Percentiles rank a stretch among this genome's conserved stretches.
Evolutionary conservation across 768 basidiomycete genomes (phyloP).

Genomic region (Phlegmacium glaucopus): DNA sequence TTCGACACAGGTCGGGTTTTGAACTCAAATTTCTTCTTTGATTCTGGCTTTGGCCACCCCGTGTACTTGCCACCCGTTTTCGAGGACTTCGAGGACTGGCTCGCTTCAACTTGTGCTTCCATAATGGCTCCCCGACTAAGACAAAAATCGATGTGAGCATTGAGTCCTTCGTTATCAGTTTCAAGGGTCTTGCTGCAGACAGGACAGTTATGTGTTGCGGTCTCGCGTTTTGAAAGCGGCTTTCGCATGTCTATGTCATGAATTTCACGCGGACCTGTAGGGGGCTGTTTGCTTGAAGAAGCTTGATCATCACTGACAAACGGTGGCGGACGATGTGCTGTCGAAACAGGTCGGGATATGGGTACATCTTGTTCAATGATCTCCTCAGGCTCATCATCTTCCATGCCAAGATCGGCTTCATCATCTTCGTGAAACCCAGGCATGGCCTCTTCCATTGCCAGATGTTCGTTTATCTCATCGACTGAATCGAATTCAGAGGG

Average conservation of each 20-base stretch:
- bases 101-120: slow-evolving; percentile 56
- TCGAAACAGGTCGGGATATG: slow-evolving; percentile 1
- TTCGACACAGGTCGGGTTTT: slow-evolving; percentile 2
- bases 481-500: not conserved
- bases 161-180: slow-evolving; percentile 74
- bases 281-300: slow-evolving; percentile 8
- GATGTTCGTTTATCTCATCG: slow-evolving; percentile 2
- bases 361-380: slow-evolving; percentile 5
- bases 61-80: slow-evolving; percentile 9
- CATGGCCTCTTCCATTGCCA: slow-evolving; percentile 35
- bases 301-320: slow-evolving; percentile 13
- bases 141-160: slow-evolving; percentile 89
- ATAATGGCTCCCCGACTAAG: slow-evolving; percentile 75
- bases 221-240: not conserved
- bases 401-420: slow-evolving; percentile 29
- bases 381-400: slow-evolving; percentile 22
- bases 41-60: slow-evolving; percentile 17
- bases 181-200: slow-evolving; percentile 61
- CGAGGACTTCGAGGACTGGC: slow-evolving; percentile 9
- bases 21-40: slow-evolving; percentile 6
- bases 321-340: slow-evolving; percentile 11
- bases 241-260: not conserved
- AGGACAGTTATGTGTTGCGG: slow-evolving; percentile 57
- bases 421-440: slow-evolving; percentile 53
- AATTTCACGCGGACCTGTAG: slow-evolving; percentile 4